Percentiles rank a stretch among this genome's conserved stretches.
Conservation (phyloP, 2,329 filamentous ascomycete genomes). For the Monilinia vaccinii-corymbosi region DNA sequence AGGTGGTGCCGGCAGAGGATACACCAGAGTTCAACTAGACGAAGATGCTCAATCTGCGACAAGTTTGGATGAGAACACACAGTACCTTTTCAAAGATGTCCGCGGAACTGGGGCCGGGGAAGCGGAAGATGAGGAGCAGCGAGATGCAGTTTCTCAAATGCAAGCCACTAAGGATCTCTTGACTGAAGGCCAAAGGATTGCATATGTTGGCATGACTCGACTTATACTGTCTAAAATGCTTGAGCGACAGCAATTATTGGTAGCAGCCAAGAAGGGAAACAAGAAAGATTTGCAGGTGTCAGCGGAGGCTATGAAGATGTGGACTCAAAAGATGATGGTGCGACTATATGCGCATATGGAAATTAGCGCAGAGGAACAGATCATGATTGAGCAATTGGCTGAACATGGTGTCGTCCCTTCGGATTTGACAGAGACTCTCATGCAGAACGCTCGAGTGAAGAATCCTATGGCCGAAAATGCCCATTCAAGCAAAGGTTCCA, state of each 20-base stretch:
- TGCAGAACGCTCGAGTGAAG: constrained; percentile 85
- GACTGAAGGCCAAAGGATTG: constrained; percentile 90
- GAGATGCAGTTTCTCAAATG: constrained; percentile 82
- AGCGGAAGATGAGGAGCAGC: constrained; percentile 66
- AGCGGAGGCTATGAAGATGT: constrained; percentile 80
- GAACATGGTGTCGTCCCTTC: constrained; percentile 81
- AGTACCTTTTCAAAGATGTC: constrained; percentile 81
- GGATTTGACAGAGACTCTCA: constrained; percentile 77
- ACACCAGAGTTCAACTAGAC: constrained; percentile 89
- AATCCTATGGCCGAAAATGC: constrained; percentile 68
- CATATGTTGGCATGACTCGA: constrained; percentile 85
- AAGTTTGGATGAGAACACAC: constrained; percentile 94
- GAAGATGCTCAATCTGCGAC: constrained; percentile 91
- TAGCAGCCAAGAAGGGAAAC: constrained; percentile 44
- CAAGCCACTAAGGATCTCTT: constrained; percentile 92
- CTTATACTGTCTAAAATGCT: constrained; percentile 73
- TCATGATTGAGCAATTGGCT: constrained; percentile 97
- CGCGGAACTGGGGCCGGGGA: constrained; percentile 49
- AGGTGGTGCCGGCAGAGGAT: constrained; percentile 87
- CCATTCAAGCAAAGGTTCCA: constrained; percentile 22
- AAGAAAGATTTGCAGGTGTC: constrained; percentile 65
- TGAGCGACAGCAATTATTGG: constrained; percentile 54
- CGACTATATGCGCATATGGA: constrained; percentile 95
- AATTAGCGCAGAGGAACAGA: constrained; percentile 78
- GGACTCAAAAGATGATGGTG: constrained; percentile 98